Evolutionary conservation across 2,329 filamentous ascomycete genomes (phyloP).

Genomic region (Aaosphaeria arxii): DNA sequence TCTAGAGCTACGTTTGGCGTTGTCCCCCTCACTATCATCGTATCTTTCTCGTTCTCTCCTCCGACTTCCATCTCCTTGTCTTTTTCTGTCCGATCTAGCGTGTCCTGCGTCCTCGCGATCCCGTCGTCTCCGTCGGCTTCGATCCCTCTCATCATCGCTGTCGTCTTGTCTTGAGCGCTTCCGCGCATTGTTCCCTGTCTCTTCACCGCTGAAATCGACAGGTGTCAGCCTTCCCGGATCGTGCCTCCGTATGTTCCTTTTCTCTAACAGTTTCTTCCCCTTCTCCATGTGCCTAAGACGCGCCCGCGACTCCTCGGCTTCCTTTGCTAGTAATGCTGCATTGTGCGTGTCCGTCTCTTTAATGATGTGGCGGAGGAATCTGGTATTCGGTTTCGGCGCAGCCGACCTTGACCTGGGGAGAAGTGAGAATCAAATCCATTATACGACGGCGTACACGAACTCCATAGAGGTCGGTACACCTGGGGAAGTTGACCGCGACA

Average conservation of each 20-base stretch:
- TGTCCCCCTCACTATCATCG: background rate
- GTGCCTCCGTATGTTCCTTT: background rate
- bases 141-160: conserved; percentile 9
- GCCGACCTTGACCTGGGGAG: conserved; percentile 57
- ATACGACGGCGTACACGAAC: background rate
- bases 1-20: background rate
- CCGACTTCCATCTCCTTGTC: background rate
- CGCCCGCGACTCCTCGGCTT: conserved; percentile 73
- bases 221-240: conserved; percentile 4
- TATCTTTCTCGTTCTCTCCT: background rate
- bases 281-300: conserved; percentile 55
- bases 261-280: conserved; percentile 11
- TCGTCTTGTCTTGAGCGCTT: conserved; percentile 8
- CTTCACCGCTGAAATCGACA: conserved; percentile 3
- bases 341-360: conserved; percentile 88
- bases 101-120: conserved; percentile 4
- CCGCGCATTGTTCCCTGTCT: conserved; percentile 12
- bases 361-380: conserved; percentile 85
- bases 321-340: conserved; percentile 77
- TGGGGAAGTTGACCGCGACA: conserved; percentile 9
- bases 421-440: background rate
- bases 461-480: background rate
- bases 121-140: conserved; percentile 6
- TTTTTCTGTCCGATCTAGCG: background rate
- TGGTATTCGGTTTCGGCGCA: conserved; percentile 83